Conservation (phyloP, 208 protist species). For the Wallacemonas collosoma region DNA sequence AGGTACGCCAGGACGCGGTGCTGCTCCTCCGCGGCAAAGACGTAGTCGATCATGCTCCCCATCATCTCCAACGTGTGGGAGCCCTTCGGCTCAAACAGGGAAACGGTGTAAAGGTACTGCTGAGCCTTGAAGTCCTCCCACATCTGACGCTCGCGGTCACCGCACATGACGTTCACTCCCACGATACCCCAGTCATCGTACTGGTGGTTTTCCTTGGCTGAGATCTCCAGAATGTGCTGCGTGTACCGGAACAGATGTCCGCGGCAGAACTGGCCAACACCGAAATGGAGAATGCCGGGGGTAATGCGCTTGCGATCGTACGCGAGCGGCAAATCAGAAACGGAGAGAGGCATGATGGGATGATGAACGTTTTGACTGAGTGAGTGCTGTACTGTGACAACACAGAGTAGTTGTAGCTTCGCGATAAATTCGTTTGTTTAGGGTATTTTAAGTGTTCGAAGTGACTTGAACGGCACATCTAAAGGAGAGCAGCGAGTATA, state of each 20-base stretch:
- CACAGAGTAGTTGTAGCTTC: background rate
- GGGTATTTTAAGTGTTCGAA: no score
- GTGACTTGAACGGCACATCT: no score
- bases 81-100: slow-evolving; percentile 31
- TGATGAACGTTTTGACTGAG: slow-evolving; percentile 5
- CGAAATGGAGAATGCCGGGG: slow-evolving; percentile 42
- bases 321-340: slow-evolving; percentile 20
- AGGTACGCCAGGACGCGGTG: slow-evolving; percentile 30
- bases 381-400: background rate
- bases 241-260: slow-evolving; percentile 46
- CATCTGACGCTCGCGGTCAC: slow-evolving; percentile 31
- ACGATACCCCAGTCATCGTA: slow-evolving; percentile 42
- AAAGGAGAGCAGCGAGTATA: no score
- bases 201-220: slow-evolving; percentile 25
- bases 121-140: slow-evolving; percentile 43
- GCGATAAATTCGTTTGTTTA: no score
- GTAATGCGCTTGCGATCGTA: slow-evolving; percentile 36
- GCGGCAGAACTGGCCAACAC: slow-evolving; percentile 41
- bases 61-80: slow-evolving; percentile 24
- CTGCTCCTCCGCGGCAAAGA: slow-evolving; percentile 39
- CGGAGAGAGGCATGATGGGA: slow-evolving; percentile 20
- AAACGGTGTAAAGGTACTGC: slow-evolving; percentile 43
- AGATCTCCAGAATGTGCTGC: slow-evolving; percentile 38
- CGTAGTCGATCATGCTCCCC: slow-evolving; percentile 37
- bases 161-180: slow-evolving; percentile 34